Conservation (phyloP, 1,139 yeast genomes). For the Kurtzmaniella quercitrusa region DNA sequence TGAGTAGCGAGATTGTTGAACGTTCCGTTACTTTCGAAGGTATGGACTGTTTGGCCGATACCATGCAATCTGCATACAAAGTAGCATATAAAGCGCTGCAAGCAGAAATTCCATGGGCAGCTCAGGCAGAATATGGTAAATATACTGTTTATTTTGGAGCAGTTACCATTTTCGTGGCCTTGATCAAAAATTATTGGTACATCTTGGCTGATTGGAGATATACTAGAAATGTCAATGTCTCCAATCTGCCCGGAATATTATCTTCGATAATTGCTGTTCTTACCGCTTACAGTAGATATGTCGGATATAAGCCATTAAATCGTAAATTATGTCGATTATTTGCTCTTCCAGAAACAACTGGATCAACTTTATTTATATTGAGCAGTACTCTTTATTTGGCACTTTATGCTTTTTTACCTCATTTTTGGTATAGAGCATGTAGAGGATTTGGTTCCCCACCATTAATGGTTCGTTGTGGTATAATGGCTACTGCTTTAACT, state of each 20-base stretch:
- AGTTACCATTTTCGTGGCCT: conserved; percentile 32
- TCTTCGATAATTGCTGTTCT: conserved; percentile 24
- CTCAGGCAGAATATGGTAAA: conserved; percentile 38
- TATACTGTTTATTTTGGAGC: conserved; percentile 44
- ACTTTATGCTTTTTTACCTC: conserved; percentile 46
- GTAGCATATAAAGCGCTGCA: conserved; percentile 29
- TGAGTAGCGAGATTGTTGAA: neutral
- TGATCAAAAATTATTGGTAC: conserved; percentile 37
- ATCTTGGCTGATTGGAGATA: conserved; percentile 29
- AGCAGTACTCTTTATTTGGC: conserved; percentile 42
- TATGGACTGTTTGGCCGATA: conserved; percentile 41
- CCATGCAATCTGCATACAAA: conserved; percentile 22
- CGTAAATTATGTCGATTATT: conserved; percentile 25
- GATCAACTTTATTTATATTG: conserved; percentile 37
- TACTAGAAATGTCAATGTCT: conserved; percentile 10
- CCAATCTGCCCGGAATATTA: conserved; percentile 9
- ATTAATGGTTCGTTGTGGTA: conserved; percentile 51
- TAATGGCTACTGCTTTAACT: conserved; percentile 49
- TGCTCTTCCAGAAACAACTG: conserved; percentile 52
- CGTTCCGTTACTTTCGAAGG: conserved; percentile 2
- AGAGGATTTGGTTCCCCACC: conserved; percentile 64
- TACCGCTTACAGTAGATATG: conserved; percentile 38
- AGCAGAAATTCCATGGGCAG: conserved; percentile 33
- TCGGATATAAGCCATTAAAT: conserved; percentile 50
- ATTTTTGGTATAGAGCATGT: conserved; percentile 54